Conservation (phyloP, 1,284 basidiomycete genomes). For the Tylopilus sp. region DNA sequence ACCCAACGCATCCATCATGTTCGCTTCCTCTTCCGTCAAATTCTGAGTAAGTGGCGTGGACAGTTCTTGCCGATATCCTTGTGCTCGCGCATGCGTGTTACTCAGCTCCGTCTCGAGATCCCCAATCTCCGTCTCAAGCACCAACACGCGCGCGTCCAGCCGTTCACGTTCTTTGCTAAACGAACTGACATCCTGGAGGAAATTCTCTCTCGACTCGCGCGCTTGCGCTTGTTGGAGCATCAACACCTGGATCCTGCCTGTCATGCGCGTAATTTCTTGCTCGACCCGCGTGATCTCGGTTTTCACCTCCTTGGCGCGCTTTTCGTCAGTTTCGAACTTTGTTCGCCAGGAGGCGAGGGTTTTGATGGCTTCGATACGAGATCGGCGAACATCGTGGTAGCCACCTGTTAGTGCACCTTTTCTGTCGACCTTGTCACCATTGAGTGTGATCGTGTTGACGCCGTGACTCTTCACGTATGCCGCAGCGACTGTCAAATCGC, state of each 20-base stretch:
- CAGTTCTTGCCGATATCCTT: conserved; percentile 72
- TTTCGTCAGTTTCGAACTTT: conserved; percentile 67
- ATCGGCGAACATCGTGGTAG: conserved; percentile 89
- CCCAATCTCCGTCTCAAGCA: conserved; percentile 65
- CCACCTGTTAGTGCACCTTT: conserved; percentile 96
- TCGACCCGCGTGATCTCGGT: conserved; percentile 68
- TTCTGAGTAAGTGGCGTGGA: conserved; percentile 72
- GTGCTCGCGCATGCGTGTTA: conserved; percentile 54
- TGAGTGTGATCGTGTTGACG: conserved; percentile 95
- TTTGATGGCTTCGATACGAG: conserved; percentile 86
- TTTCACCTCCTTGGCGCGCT: conserved; percentile 72
- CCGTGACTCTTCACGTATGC: conserved; percentile 93
- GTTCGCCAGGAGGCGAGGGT: conserved; percentile 74
- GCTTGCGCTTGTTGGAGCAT: conserved; percentile 71
- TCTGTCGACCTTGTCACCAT: conserved; percentile 96
- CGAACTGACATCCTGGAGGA: conserved; percentile 61
- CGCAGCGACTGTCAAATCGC: conserved; percentile 87
- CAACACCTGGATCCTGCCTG: conserved; percentile 72
- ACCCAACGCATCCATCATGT: conserved; percentile 65
- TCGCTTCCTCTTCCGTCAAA: conserved; percentile 72
- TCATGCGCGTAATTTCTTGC: conserved; percentile 79
- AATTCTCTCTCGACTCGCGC: conserved; percentile 63
- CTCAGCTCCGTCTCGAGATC: conserved; percentile 72
- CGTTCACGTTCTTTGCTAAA: conserved; percentile 73
- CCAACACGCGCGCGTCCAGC: conserved; percentile 56